These are phyloP conservation scores for Cephalotrichum gorgonifer DNA, from an alignment of 2,329 filamentous ascomycete species.

Conservation along the genomic window DNA sequence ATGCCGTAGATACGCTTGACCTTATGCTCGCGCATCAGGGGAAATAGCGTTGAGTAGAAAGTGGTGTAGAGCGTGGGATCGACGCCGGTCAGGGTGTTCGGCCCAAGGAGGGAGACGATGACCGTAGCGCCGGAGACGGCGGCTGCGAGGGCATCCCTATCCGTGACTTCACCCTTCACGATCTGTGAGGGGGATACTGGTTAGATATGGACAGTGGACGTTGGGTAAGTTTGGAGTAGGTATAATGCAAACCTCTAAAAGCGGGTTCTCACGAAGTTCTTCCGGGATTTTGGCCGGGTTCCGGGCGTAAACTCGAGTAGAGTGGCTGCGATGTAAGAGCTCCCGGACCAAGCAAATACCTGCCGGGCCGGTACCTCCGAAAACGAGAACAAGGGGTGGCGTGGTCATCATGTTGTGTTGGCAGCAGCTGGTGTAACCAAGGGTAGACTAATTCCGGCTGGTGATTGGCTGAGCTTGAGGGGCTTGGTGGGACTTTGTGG, in stretches of 20 bases:
- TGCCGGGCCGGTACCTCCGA: conserved; percentile 20
- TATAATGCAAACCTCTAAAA: conserved; percentile 10
- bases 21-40: conserved; percentile 16
- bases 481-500: no score
- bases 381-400: conserved; percentile 14
- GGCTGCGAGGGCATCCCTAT: conserved; percentile 5
- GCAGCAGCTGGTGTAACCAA: no score
- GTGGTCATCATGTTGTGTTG: no score
- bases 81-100: conserved; percentile 4
- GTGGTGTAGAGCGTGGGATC: conserved; percentile 2
- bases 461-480: no score
- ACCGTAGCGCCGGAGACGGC: conserved; percentile 8
- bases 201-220: no score
- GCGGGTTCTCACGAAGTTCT: conserved; percentile 10
- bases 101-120: conserved; percentile 15
- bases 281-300: conserved; percentile 12
- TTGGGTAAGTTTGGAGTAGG: neutral
- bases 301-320: conserved; percentile 11
- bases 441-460: no score
- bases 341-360: conserved; percentile 19
- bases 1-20: conserved; percentile 22
- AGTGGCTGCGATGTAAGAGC: conserved; percentile 15
- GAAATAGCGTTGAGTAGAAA: conserved; percentile 12
- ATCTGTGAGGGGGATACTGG: conserved; percentile 12
- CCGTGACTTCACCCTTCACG: conserved; percentile 14